Conservation (phyloP, 1,284 basidiomycete species). For the Cutaneotrichosporon daszewskae region DNA sequence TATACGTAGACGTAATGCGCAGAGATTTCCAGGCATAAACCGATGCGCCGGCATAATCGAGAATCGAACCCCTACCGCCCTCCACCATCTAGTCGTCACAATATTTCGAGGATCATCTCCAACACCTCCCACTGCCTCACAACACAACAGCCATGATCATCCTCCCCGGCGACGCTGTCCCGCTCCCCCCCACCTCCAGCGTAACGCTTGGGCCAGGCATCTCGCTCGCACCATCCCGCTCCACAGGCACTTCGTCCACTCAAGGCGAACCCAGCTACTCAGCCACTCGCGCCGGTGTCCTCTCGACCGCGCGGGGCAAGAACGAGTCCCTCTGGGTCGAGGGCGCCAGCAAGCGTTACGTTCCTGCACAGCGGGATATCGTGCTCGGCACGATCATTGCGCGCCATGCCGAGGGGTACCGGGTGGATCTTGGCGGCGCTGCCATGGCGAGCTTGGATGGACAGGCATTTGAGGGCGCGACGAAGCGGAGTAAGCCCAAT, state of each 20-base stretch:
- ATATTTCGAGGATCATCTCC: no score
- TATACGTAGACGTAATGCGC: no score
- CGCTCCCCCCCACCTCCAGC: constrained; percentile 25
- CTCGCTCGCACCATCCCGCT: constrained; percentile 19
- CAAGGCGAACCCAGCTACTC: constrained; percentile 17
- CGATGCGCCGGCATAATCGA: no score
- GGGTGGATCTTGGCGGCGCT: constrained; percentile 51
- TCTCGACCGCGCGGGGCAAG: constrained; percentile 25
- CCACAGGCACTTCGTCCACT: neutral
- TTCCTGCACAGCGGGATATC: constrained; percentile 48
- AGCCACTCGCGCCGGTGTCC: constrained; percentile 37
- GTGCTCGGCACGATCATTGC: constrained; percentile 51
- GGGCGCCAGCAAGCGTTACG: constrained; percentile 47
- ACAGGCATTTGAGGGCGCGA: constrained; percentile 53
- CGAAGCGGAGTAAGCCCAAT: constrained; percentile 52
- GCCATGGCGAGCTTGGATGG: constrained; percentile 50
- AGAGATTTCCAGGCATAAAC: no score
- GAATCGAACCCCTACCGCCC: no score
- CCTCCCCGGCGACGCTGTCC: constrained; percentile 42
- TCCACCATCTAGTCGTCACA: no score
- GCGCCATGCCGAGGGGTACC: constrained; percentile 50
- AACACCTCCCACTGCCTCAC: neutral
- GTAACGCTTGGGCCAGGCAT: constrained; percentile 43
- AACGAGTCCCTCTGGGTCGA: constrained; percentile 43
- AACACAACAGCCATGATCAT: constrained; percentile 25